Base-by-base conservation (phyloP, 768 basidiomycete species). In the Erythrobasidium yunnanense region DNA sequence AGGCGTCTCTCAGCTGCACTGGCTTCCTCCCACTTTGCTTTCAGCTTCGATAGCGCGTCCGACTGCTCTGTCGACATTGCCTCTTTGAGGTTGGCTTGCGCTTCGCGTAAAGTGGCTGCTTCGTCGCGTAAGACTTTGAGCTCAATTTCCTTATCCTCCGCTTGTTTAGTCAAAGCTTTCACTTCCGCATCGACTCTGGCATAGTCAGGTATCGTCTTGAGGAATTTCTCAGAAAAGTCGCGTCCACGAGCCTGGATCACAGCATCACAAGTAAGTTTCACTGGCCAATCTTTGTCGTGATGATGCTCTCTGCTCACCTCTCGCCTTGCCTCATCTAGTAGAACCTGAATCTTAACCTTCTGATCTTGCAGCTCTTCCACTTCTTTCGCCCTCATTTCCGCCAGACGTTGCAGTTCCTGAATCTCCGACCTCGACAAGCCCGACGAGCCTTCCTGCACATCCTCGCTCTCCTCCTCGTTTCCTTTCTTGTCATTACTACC, bases 321-420 rank as follows among this genome's bases (percentile, higher is more conserved):
- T n/a, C n/a, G n/a, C n/a, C n/a, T n/a, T n/a, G n/a, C n/a, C n/a
- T n/a, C n/a, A n/a, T n/a, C n/a, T n/a, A n/a, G n/a, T n/a, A n/a
- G n/a, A n/a, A n/a, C n/a, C n/a, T n/a, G 38, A 42, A 30, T 88
- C 87, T 81, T 83, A 23, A 82, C 81, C 73, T 82, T 84, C 65
- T 85, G 81, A 72, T 91, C 89, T 34, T 79, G 74, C 30, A 87
- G 70, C 70, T 80, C 78, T 7, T 75, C 71, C 5, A 86, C 79
- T 66, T 79, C 81, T 20, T 76, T 69, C 53, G 42, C 58, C 18
- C 73, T 20, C 27, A 22, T 34, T 13, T 42, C 65, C 0, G 68
- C 70, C 1, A 68, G 2, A 2, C 42, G 60, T 15, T 57, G 29
- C 38, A 71, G 30, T 23, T 68, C 66, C 2, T 72, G 69, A 23